Evolutionary conservation across 2,329 filamentous ascomycete genomes (phyloP).

Genomic region (Bipolaris zeicola): DNA sequence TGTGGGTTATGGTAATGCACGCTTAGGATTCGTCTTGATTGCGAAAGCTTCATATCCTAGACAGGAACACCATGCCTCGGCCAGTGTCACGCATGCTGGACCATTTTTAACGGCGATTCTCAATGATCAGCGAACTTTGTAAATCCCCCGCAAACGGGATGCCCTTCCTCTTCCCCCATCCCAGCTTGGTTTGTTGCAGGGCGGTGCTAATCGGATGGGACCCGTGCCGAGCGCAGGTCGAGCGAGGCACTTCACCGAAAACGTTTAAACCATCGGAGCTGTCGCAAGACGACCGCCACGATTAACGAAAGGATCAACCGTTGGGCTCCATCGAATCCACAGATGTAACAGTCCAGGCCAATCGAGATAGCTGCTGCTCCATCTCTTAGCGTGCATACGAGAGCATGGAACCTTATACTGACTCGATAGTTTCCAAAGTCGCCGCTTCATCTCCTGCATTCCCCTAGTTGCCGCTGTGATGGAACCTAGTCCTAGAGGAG

Average conservation of each 20-base stretch:
- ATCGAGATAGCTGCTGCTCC: not conserved
- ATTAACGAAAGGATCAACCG: constrained; percentile 11
- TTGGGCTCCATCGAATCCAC: constrained; percentile 9
- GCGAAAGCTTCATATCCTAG: not conserved
- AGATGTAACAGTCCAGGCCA: constrained; percentile 3
- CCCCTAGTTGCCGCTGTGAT: constrained; percentile 19
- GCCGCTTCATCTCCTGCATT: constrained; percentile 24
- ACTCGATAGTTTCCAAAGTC: constrained; percentile 22
- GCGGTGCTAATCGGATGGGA: constrained; percentile 2
- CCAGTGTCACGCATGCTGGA: not conserved
- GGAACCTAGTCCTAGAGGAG: constrained; percentile 17
- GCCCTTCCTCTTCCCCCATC: not conserved
- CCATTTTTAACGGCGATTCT: not conserved
- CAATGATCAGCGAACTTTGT: not conserved
- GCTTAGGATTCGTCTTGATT: not conserved
- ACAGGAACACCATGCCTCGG: not conserved
- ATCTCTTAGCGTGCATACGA: not conserved
- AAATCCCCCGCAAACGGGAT: constrained; percentile 14
- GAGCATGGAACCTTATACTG: constrained; percentile 23
- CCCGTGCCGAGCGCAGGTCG: constrained; percentile 16
- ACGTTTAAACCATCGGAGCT: not conserved
- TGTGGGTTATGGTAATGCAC: not conserved
- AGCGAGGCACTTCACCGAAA: constrained; percentile 5
- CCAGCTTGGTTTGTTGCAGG: constrained; percentile 3
- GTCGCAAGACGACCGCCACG: not conserved